phyloP scores from a whole-genome alignment of 805 yeast genomes.

The Barnettozyma salicaria region DNA sequence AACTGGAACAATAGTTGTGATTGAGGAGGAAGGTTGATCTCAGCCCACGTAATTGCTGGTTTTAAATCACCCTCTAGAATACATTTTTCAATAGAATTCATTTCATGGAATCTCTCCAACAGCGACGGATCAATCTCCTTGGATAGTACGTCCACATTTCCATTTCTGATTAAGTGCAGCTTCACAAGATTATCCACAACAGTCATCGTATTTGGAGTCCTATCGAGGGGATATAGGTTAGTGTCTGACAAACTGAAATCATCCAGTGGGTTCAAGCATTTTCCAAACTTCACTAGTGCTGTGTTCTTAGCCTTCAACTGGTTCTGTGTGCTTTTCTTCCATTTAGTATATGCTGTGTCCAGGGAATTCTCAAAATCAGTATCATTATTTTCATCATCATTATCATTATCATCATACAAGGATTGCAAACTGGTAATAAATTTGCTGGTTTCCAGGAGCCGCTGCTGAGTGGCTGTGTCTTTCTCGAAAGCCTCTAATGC shows the following conservation, averaged over 20 bases:
- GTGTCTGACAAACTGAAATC: conserved; percentile 30
- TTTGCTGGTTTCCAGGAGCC: conserved; percentile 4
- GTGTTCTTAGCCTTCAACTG: conserved; percentile 27
- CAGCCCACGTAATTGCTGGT: conserved; percentile 48
- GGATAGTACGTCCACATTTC: conserved; percentile 35
- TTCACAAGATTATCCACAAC: conserved; percentile 37
- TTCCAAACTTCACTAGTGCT: conserved; percentile 23
- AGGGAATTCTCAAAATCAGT: background rate
- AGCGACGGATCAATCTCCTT: conserved; percentile 24
- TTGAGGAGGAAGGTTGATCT: conserved; percentile 11
- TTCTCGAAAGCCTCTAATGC: background rate
- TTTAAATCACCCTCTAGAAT: conserved; percentile 32
- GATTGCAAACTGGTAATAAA: conserved; percentile 5
- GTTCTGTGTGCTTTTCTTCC: conserved; percentile 24
- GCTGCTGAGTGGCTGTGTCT: background rate
- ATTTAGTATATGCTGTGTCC: conserved; percentile 3
- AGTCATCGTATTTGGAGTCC: conserved; percentile 9
- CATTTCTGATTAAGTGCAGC: conserved; percentile 42
- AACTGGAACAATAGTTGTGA: conserved; percentile 41
- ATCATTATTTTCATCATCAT: background rate
- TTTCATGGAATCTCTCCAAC: conserved; percentile 32
- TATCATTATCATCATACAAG: conserved; percentile 2
- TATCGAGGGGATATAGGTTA: conserved; percentile 29
- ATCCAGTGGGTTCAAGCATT: conserved; percentile 6
- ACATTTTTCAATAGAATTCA: conserved; percentile 38